Base-by-base conservation (phyloP, 2,329 filamentous ascomycete species). In the Colletotrichum tropicale region DNA sequence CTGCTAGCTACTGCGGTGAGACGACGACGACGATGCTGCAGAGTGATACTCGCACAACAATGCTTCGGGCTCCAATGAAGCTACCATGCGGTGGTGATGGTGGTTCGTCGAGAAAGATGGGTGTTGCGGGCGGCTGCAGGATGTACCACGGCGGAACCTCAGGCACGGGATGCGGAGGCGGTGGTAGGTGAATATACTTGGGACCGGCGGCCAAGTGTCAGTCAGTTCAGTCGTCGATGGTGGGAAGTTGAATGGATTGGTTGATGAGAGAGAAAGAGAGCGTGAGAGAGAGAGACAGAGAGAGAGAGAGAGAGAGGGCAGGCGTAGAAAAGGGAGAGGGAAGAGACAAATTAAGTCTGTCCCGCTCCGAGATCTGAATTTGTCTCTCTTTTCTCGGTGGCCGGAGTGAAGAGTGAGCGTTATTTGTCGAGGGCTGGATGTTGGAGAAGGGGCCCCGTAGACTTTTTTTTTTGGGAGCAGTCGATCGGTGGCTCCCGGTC, bases 31-130 rank as follows among this genome's bases (percentile, higher is more conserved):
- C 28, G 86, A 72, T 28, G 86, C 87, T 87, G 86, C 86, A 87
- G 84, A 82, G 87, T 88, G 85, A 87, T 87, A 89, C 87, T 86
- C 81, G 83, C 81, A 85, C 81, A 86, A 84, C 84, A 84, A 83
- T 85, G 83, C 84, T 85, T 85, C 84, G 82, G 83, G 82, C 81
- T 82, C 82, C 82, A 84, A 88, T 89, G 81, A 85, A 86, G 90
- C 88, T 82, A 82, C 85, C 88, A 38, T 88, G 84, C 85, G 84
- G 86, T 84, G 85, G 84, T 87, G 86, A 80, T 85, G 84, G 84
- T 85, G 82, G 83, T 82, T 82, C 84, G 83, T 85, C 84, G 84
- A 71, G 58, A 34, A 66, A 84, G 83, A 83, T 82, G 84, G 43
- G 83, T 82, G 84, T 61, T 82, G 69, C 84, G 86, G 87, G 82